Evolutionary conservation across 1,284 basidiomycete genomes (phyloP).

Genomic region (Microbotryum saponariae): DNA sequence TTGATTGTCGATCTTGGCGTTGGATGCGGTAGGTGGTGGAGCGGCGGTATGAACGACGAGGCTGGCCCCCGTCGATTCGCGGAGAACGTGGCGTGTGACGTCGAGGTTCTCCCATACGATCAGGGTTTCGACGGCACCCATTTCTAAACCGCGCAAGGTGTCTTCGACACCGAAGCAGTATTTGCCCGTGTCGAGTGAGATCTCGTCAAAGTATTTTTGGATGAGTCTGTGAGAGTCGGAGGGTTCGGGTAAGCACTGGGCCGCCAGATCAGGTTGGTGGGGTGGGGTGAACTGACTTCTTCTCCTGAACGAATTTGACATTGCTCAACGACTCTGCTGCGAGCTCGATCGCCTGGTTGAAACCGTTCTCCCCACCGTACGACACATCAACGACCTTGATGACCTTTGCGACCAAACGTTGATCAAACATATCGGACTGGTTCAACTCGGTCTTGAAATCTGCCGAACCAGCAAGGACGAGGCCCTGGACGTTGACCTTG

Average conservation of each 20-base stretch:
- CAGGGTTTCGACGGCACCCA: conserved; percentile 92
- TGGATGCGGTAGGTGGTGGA: conserved; percentile 41
- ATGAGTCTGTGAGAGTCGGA: conserved; percentile 51
- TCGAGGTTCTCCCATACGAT: conserved; percentile 99
- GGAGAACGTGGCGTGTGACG: conserved; percentile 71
- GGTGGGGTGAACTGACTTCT: conserved; percentile 48
- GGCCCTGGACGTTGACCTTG: conserved; percentile 94
- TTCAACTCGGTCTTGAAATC: conserved; percentile 99
- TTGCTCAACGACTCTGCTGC: conserved; percentile 91
- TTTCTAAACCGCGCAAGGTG: conserved; percentile 91
- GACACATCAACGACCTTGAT: conserved; percentile 98
- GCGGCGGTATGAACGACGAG: conserved; percentile 57
- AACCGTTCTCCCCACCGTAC: conserved; percentile 98
- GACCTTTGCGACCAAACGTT: conserved; percentile 73
- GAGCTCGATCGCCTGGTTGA: conserved; percentile 97
- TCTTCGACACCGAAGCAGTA: conserved; percentile 99
- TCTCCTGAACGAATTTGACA: conserved; percentile 99
- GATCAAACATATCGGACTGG: conserved; percentile 95
- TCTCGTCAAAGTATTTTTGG: conserved; percentile 98
- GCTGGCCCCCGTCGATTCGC: conserved; percentile 85
- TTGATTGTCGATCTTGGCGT: conserved; percentile 36
- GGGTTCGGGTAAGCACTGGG: background rate
- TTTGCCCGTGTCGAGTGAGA: conserved; percentile 92
- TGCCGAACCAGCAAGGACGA: conserved; percentile 95
- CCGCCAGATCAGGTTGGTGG: background rate